Conservation (phyloP, 164 flowering plant species). For the Litsea cubeba region DNA sequence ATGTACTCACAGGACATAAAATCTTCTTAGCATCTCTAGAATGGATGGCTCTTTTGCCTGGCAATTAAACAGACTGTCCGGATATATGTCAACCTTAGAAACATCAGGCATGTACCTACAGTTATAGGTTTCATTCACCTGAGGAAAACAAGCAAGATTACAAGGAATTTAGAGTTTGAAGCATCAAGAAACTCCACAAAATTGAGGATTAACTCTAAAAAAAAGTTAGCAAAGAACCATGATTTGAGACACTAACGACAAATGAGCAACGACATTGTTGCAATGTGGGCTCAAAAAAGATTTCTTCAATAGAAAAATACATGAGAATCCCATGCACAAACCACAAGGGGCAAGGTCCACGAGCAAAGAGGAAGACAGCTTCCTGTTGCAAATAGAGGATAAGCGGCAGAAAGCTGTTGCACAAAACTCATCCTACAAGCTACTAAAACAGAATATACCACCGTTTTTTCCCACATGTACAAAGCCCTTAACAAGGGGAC, state of each 20-base stretch:
- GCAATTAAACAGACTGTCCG: constrained; percentile 54
- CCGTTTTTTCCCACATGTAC: too few species aligned
- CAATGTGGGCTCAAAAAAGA: too few species aligned
- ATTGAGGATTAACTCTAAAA: too few species aligned
- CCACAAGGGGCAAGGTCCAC: too few species aligned
- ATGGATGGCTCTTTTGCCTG: constrained; percentile 50
- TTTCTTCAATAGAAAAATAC: too few species aligned
- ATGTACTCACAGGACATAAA: constrained; percentile 54
- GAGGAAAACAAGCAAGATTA: background rate
- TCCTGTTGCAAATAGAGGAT: too few species aligned
- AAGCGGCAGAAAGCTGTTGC: too few species aligned
- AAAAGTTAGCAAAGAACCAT: background rate
- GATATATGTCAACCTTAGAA: constrained; percentile 56
- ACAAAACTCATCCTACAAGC: too few species aligned
- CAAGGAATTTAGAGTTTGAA: background rate
- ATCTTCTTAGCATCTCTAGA: constrained; percentile 56
- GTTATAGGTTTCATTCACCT: constrained; percentile 86
- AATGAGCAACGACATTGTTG: background rate
- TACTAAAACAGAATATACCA: too few species aligned
- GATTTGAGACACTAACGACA: background rate
- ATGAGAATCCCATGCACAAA: too few species aligned
- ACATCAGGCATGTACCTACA: constrained; percentile 77
- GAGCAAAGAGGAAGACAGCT: too few species aligned
- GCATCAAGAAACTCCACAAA: background rate
- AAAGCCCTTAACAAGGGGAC: too few species aligned